A percentile compares a stretch with the other conserved stretches of the same genome.
Evolutionary conservation across 371 early-diverging fungal genomes (phyloP).

Genomic region (Rhizomucor pusillus): DNA sequence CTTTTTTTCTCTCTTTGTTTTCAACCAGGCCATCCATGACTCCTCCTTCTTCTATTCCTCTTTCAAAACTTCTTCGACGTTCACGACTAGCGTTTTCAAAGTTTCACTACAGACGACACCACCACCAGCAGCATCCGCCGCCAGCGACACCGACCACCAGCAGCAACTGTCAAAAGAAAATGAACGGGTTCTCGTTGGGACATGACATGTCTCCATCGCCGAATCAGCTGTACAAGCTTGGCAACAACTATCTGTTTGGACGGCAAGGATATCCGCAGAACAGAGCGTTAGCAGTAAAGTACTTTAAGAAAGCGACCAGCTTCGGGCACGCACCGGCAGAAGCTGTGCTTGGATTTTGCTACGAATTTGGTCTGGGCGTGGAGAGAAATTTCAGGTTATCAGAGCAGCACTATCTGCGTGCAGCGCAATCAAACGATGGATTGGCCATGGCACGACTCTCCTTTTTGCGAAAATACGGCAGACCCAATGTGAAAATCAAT

Average conservation of each 20-base stretch:
- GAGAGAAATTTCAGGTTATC: slow-evolving; percentile 50
- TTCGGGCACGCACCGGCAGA: slow-evolving; percentile 45
- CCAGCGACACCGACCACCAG: neutral
- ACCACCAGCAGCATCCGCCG: neutral
- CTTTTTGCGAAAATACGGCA: slow-evolving; percentile 78
- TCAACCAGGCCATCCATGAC: slow-evolving; percentile 6
- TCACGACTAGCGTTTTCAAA: slow-evolving; percentile 18
- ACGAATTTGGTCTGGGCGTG: slow-evolving; percentile 80
- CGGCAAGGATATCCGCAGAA: slow-evolving; percentile 38
- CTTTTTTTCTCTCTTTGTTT: neutral
- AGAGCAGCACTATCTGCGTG: slow-evolving; percentile 57
- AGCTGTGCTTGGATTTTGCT: slow-evolving; percentile 64
- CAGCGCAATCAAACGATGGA: slow-evolving; percentile 40
- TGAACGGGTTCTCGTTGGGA: neutral
- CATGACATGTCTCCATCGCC: slow-evolving; percentile 2
- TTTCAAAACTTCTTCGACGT: slow-evolving; percentile 20
- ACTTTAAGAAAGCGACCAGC: slow-evolving; percentile 38
- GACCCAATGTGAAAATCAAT: slow-evolving; percentile 72
- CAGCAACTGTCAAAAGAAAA: neutral
- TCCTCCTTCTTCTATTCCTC: slow-evolving; percentile 17
- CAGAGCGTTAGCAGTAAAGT: slow-evolving; percentile 40
- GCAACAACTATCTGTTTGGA: slow-evolving; percentile 59
- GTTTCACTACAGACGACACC: slow-evolving; percentile 1
- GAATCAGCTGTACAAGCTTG: slow-evolving; percentile 37
- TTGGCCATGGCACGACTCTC: slow-evolving; percentile 65